These are phyloP conservation scores for Heliosperma pusillum DNA, from an alignment of 148 eudicot species.

Conservation along the genomic window DNA sequence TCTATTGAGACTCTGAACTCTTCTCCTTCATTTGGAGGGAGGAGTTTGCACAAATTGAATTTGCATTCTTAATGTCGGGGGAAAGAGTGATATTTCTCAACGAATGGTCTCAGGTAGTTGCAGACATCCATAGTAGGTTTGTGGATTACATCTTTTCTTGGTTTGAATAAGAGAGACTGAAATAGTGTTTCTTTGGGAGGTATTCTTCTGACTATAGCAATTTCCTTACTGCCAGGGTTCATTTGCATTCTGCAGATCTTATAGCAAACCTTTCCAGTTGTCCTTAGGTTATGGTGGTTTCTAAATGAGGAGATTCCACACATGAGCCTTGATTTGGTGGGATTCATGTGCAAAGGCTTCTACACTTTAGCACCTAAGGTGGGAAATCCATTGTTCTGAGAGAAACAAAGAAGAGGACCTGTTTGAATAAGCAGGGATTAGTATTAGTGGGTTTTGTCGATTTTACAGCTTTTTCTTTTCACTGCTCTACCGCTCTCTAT, in stretches of 20 bases:
- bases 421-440: conserved; percentile 28
- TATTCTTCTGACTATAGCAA: conserved; percentile 36
- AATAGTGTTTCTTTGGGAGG: conserved; percentile 37
- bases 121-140: conserved; percentile 32
- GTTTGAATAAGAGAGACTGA: conserved; percentile 33
- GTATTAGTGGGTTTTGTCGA: conserved; percentile 19
- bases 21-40: conserved; percentile 30
- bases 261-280: conserved; percentile 33
- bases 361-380: conserved; percentile 34
- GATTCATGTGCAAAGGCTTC: conserved; percentile 30
- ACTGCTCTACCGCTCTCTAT: neutral
- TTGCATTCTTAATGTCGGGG: conserved; percentile 29
- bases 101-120: conserved; percentile 37
- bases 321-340: conserved; percentile 38
- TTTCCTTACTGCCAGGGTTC: conserved; percentile 41
- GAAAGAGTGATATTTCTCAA: conserved; percentile 29
- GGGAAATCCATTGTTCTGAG: conserved; percentile 32
- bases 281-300: conserved; percentile 37
- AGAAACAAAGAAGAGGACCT: conserved; percentile 26
- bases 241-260: conserved; percentile 36
- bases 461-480: conserved; percentile 20
- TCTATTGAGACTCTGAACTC: conserved; percentile 23
- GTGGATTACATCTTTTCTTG: conserved; percentile 34
- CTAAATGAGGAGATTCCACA: conserved; percentile 32
- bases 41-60: conserved; percentile 26